Percentiles rank a stretch among this genome's conserved stretches.
Conservation (phyloP, 768 basidiomycete genomes). For the Rickenella mellea region DNA sequence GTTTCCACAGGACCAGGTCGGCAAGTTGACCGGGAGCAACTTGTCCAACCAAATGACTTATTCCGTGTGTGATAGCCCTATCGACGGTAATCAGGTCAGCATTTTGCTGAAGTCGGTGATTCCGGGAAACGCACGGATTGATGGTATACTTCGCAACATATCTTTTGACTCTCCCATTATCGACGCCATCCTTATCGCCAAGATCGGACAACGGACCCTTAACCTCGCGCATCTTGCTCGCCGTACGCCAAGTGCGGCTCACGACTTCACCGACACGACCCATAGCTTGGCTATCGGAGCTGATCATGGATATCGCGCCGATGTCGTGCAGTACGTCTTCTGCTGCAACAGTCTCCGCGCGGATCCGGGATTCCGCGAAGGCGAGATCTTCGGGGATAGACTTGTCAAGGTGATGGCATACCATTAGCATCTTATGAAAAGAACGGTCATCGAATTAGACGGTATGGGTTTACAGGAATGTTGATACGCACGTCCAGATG, state of each 20-base stretch:
- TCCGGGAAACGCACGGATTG: conserved; percentile 66
- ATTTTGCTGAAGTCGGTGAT: not conserved
- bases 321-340: conserved; percentile 91
- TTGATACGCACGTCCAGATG: conserved; percentile 75
- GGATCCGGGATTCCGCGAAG: conserved; percentile 95
- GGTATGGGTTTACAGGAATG: not conserved
- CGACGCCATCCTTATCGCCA: conserved; percentile 60
- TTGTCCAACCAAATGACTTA: conserved; percentile 80
- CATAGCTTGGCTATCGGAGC: conserved; percentile 97
- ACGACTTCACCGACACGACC: conserved; percentile 94
- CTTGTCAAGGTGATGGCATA: conserved; percentile 94
- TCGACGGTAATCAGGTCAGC: not conserved
- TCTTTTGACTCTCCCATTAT: conserved; percentile 89
- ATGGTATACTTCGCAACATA: conserved; percentile 96
- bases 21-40: conserved; percentile 77
- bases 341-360: conserved; percentile 93
- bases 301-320: conserved; percentile 95
- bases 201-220: conserved; percentile 62
- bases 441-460: conserved; percentile 2
- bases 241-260: conserved; percentile 91
- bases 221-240: conserved; percentile 83
- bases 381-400: conserved; percentile 88
- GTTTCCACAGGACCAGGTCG: conserved; percentile 93
- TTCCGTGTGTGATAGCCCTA: conserved; percentile 91
- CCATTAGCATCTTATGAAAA: conserved; percentile 85